These are phyloP conservation scores for Venturia effusa DNA, from an alignment of 2,329 filamentous ascomycete genomes.

Conservation along the genomic window DNA sequence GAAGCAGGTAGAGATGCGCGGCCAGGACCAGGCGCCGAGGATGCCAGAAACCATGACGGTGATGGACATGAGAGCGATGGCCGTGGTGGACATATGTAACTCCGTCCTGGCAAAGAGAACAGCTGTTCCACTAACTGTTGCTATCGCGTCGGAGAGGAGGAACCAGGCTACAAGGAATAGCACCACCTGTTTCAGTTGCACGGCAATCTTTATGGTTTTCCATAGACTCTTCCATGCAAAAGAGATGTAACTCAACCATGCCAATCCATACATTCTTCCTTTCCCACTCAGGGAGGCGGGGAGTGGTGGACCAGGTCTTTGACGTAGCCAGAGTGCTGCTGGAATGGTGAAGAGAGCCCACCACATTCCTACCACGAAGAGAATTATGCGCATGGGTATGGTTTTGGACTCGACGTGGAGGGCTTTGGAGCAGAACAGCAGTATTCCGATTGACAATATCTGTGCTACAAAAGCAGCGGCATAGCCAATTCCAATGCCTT, in stretches of 20 bases:
- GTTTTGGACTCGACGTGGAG: conserved; percentile 51
- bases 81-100: conserved; percentile 76
- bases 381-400: conserved; percentile 68
- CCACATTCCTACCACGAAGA: conserved; percentile 76
- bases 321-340: conserved; percentile 70
- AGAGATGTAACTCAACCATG: conserved; percentile 58
- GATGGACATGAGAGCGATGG: conserved; percentile 78
- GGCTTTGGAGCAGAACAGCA: conserved; percentile 42
- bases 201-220: conserved; percentile 61
- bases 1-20: conserved; percentile 57
- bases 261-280: conserved; percentile 6
- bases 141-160: conserved; percentile 80
- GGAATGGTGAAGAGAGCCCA: conserved; percentile 83
- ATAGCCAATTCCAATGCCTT: conserved; percentile 85
- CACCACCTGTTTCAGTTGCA: conserved; percentile 57
- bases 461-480: conserved; percentile 73
- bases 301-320: conserved; percentile 75
- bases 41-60: conserved; percentile 81
- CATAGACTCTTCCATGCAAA: conserved; percentile 79
- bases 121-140: conserved; percentile 86
- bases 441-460: conserved; percentile 61
- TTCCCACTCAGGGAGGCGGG: conserved; percentile 19
- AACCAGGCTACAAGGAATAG: conserved; percentile 82
- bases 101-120: conserved; percentile 89
- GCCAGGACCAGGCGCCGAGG: conserved; percentile 78